phyloP scores from a whole-genome alignment of 2,329 filamentous ascomycete genomes.

The Cercospora berteroae region DNA sequence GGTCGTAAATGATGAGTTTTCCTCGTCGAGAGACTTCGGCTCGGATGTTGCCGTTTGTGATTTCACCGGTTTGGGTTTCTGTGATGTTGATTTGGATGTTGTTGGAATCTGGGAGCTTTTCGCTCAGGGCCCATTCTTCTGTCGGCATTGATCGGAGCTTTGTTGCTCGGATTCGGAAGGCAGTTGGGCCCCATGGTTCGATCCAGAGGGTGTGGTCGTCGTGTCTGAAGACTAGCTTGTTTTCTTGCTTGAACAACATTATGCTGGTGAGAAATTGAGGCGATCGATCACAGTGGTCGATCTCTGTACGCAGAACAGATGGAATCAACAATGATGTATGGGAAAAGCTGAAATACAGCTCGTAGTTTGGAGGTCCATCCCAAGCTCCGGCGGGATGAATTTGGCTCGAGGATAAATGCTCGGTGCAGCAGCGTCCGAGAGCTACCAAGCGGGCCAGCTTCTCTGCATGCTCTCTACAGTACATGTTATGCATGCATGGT shows the following conservation, averaged over 20 bases:
- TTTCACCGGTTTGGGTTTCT: conserved; percentile 37
- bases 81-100: conserved; percentile 20
- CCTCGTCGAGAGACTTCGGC: conserved; percentile 49
- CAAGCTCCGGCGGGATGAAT: conserved; percentile 6
- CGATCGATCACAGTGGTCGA: background rate
- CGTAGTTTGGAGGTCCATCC: background rate
- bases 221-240: conserved; percentile 59
- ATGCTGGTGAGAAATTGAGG: background rate
- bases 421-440: background rate
- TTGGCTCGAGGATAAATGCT: background rate
- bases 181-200: conserved; percentile 51
- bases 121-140: conserved; percentile 45
- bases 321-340: background rate
- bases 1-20: conserved; percentile 52
- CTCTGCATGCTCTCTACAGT: background rate
- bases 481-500: background rate
- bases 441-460: background rate
- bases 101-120: conserved; percentile 7
- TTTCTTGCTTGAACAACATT: conserved; percentile 48
- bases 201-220: conserved; percentile 52
- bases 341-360: background rate
- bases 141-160: conserved; percentile 40
- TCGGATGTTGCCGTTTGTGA: conserved; percentile 51
- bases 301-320: background rate
- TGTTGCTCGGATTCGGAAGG: conserved; percentile 50